Percentiles rank a stretch among this genome's conserved stretches.
These are phyloP conservation scores for Colletotrichum sp. DNA, from an alignment of 2,329 filamentous ascomycete genomes.

Conservation along the genomic window DNA sequence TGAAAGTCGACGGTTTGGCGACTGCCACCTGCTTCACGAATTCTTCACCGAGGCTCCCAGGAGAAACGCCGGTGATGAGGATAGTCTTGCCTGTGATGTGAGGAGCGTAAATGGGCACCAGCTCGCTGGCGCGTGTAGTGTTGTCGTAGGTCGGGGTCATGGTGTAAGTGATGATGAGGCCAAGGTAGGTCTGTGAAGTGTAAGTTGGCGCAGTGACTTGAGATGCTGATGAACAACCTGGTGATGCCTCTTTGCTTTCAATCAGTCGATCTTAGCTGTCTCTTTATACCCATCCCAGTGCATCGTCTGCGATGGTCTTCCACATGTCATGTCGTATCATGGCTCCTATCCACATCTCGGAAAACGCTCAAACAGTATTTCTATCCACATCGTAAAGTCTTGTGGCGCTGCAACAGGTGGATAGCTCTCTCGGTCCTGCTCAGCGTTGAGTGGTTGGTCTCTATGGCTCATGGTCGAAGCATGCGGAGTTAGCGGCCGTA, in stretches of 20 bases:
- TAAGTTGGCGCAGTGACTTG: not conserved
- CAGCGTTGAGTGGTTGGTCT: not conserved
- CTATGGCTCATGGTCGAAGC: not conserved
- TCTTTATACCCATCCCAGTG: not conserved
- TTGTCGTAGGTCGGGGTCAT: slow-evolving; percentile 4
- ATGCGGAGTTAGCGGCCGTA: not conserved
- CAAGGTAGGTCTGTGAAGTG: not conserved
- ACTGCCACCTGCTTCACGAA: slow-evolving; percentile 40
- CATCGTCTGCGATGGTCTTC: not conserved
- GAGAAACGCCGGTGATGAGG: slow-evolving; percentile 47
- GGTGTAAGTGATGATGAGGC: not conserved
- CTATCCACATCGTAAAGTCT: not conserved
- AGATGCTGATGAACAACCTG: not conserved
- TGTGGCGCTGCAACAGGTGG: not conserved
- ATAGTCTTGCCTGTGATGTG: slow-evolving; percentile 41
- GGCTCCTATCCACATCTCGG: not conserved
- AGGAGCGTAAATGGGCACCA: slow-evolving; percentile 31
- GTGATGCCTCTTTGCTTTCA: not conserved
- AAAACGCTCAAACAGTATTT: not conserved
- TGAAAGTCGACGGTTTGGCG: slow-evolving; percentile 44
- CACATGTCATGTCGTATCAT: not conserved
- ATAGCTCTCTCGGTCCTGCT: rapidly evolving
- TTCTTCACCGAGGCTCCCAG: slow-evolving; percentile 39
- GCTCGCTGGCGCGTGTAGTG: slow-evolving; percentile 27
- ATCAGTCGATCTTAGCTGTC: not conserved